Base-by-base conservation (phyloP, 208 protist genomes). In the Lotmaria passim region DNA sequence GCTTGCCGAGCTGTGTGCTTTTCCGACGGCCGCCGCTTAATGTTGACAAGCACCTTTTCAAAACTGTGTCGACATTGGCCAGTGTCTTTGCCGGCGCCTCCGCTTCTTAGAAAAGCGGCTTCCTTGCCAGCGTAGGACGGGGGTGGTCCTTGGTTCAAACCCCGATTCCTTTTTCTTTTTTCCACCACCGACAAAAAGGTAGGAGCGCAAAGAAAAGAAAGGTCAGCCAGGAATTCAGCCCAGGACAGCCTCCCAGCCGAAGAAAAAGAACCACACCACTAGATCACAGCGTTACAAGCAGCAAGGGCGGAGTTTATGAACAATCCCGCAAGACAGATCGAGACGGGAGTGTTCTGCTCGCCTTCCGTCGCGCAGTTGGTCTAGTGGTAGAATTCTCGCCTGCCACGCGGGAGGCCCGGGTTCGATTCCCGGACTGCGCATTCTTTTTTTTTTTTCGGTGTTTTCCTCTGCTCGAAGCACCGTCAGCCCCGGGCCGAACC, bases 381-480 rank as follows among this genome's bases (percentile, higher is more conserved):
- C 90, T 95, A 95, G 90, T 95, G 90, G 90, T 95, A 95, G 90
- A 95, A 95, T 94, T 92, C 86, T 93, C 70, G 70, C 70, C 70
- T 96, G 88, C 88, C 88, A 96, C 88, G 91, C 87, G 87, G 91
- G 87, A 92, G 88, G 91, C 88, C 91, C 87, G 90, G 87, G 87
- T 95, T 95, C 87, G 87, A 95, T 95, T 95, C 90, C 90, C 90
- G 90, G 87, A 95, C 90, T 95, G 85, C 90, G 90, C 86, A 93
- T 24, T 69, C 63, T 91, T 90, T 91, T 78, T 44, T 64, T 7
- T 47, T 41, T 46, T n/a, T n/a, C n/a, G n/a, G n/a, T n/a, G n/a
- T n/a, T n/a, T n/a, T n/a, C n/a, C n/a, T n/a, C n/a, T n/a, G n/a
- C n/a, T n/a, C n/a, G n/a, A n/a, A n/a, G n/a, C n/a, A n/a, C n/a